Evolutionary conservation across 2,329 filamentous ascomycete species (phyloP).

Genomic region (Talaromyces albobiverticillius): DNA sequence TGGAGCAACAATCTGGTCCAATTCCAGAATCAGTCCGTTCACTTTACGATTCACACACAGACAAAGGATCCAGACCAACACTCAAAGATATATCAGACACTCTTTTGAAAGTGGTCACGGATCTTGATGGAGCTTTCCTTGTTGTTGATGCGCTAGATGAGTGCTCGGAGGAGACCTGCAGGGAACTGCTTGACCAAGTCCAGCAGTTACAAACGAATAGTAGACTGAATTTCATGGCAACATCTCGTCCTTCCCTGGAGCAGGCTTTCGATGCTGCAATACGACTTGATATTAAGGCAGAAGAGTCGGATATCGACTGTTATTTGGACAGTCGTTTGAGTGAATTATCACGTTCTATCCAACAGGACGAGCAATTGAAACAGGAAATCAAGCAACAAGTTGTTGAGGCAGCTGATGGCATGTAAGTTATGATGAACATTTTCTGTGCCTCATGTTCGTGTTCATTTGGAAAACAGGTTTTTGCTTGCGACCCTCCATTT

Average conservation of each 20-base stretch:
- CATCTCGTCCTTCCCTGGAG: background rate
- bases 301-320: background rate
- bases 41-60: too few relatives aligned
- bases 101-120: too few relatives aligned
- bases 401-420: background rate
- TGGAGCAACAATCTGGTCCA: too few relatives aligned
- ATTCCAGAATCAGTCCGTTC: too few relatives aligned
- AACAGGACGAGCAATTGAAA: background rate
- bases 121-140: background rate
- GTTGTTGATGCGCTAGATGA: background rate
- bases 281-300: background rate
- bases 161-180: background rate
- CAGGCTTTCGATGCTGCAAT: background rate
- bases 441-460: background rate
- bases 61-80: too few relatives aligned
- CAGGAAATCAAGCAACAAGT: background rate
- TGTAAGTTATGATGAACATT: background rate
- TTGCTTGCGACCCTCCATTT: background rate
- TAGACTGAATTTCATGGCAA: background rate
- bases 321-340: background rate
- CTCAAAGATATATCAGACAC: too few relatives aligned
- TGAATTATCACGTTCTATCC: background rate
- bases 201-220: background rate
- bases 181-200: background rate
- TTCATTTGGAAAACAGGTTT: background rate